Conservation (phyloP, 148 eudicot species). For the Arctostaphylos glauca region DNA sequence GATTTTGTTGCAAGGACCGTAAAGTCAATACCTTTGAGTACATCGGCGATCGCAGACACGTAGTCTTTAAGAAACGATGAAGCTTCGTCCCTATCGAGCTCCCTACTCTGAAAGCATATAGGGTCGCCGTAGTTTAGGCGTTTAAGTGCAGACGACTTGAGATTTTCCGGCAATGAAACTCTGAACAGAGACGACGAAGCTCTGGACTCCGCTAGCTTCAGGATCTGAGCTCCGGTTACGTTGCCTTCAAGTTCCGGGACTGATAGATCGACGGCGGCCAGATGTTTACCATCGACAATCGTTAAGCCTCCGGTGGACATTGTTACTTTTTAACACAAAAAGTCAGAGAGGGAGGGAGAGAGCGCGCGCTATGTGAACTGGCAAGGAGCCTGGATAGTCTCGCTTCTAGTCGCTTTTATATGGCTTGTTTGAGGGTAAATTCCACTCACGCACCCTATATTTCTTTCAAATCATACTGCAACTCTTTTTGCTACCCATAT, state of each 20-base stretch:
- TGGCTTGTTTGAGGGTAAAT: too few relatives aligned
- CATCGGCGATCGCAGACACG: slow-evolving; percentile 51
- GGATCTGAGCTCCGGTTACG: slow-evolving; percentile 29
- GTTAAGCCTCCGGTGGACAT: slow-evolving; percentile 49
- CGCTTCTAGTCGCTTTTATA: too few relatives aligned
- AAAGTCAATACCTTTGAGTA: slow-evolving; percentile 37
- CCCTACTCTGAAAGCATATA: slow-evolving; percentile 12
- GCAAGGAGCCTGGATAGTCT: too few relatives aligned
- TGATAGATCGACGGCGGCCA: slow-evolving; percentile 27
- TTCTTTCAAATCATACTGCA: too few relatives aligned
- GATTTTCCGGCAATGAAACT: slow-evolving; percentile 40
- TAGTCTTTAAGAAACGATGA: slow-evolving; percentile 31
- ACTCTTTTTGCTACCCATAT: too few relatives aligned
- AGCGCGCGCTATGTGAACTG: too few relatives aligned
- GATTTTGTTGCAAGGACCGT: not conserved
- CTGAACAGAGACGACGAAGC: slow-evolving; percentile 42
- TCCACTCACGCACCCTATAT: too few relatives aligned
- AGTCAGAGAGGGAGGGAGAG: too few relatives aligned
- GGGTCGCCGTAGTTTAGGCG: slow-evolving; percentile 31
- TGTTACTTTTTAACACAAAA: not conserved
- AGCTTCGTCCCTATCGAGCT: slow-evolving; percentile 36
- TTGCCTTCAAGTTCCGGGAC: slow-evolving; percentile 23
- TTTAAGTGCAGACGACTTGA: slow-evolving; percentile 39
- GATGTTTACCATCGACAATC: slow-evolving; percentile 48
- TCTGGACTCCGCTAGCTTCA: slow-evolving; percentile 40